Evolutionary conservation across 495 filamentous ascomycete species (phyloP).

Genomic region (Aspergillus hancockii): DNA sequence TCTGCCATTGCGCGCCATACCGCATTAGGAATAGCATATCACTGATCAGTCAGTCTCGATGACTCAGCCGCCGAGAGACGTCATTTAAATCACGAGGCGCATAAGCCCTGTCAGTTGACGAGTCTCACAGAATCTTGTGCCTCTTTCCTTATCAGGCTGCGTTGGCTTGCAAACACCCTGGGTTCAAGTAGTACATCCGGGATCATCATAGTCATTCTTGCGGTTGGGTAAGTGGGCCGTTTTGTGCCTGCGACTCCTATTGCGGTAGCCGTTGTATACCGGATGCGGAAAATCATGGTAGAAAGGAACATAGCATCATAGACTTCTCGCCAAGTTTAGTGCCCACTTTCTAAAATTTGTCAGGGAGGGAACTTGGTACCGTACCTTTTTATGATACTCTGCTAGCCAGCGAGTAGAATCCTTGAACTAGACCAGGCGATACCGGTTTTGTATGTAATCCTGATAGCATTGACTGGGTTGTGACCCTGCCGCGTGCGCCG

Average conservation of each 20-base stretch:
- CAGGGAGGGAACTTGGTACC: background rate
- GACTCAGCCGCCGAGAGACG: background rate
- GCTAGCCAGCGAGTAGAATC: background rate
- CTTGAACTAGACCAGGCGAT: background rate
- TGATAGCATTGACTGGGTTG: constrained; percentile 26
- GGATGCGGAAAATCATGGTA: constrained; percentile 11
- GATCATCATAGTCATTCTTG: no score
- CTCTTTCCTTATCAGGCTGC: background rate
- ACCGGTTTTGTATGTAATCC: constrained; percentile 33
- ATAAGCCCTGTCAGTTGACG: background rate
- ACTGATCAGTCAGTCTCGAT: background rate
- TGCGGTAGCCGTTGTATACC: constrained; percentile 4
- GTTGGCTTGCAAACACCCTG: background rate
- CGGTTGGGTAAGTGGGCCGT: background rate
- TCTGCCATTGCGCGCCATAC: background rate
- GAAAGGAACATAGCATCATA: constrained; percentile 13
- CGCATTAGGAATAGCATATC: background rate
- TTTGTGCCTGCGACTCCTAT: background rate
- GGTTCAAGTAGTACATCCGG: background rate
- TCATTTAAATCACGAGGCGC: constrained; percentile 1
- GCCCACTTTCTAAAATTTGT: constrained; percentile 1
- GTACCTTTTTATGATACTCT: background rate
- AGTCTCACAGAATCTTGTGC: background rate
- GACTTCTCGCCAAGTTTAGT: constrained; percentile 2
- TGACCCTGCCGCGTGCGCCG: constrained; percentile 45